Conservation (phyloP, 2,329 filamentous ascomycete species). For the Stemphylium lycopersici region DNA sequence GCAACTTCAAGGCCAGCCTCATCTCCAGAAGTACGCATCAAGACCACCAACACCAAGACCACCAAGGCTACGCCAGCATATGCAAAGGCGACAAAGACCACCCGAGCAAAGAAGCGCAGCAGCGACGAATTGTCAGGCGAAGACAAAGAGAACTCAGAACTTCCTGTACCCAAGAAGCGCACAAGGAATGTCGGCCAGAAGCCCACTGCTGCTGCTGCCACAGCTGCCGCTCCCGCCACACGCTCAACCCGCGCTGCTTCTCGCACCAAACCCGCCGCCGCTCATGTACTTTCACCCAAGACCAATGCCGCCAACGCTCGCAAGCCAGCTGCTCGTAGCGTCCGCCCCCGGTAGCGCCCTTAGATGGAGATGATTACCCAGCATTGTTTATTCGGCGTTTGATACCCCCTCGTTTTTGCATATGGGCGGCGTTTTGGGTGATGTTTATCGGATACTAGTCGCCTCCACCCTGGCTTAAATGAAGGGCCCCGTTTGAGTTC, state of each 20-base stretch:
- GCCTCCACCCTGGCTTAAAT: conserved; percentile 20
- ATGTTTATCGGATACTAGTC: not conserved
- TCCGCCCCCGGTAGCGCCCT: conserved; percentile 28
- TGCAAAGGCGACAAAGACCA: conserved; percentile 12
- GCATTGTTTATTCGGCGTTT: conserved; percentile 22
- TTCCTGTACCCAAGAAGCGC: conserved; percentile 31
- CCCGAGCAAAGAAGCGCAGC: conserved; percentile 33
- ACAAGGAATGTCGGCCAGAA: conserved; percentile 18
- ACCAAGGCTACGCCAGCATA: conserved; percentile 17
- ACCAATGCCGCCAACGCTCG: conserved; percentile 22
- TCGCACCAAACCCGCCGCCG: conserved; percentile 23
- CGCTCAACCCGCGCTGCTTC: conserved; percentile 34
- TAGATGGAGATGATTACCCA: conserved; percentile 15
- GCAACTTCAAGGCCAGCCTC: conserved; percentile 10
- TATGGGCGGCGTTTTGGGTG: conserved; percentile 16
- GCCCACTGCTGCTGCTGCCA: conserved; percentile 4
- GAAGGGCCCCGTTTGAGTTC: conserved; percentile 10
- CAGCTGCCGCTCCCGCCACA: conserved; percentile 13
- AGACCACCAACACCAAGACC: conserved; percentile 9
- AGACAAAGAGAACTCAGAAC: conserved; percentile 40
- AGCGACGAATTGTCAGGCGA: conserved; percentile 36
- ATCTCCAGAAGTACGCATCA: conserved; percentile 11
- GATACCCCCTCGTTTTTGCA: conserved; percentile 14
- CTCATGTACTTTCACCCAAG: conserved; percentile 33
- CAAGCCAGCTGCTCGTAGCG: conserved; percentile 28